Percentiles rank a stretch among this genome's conserved stretches.
Evolutionary conservation across 2,329 filamentous ascomycete genomes (phyloP).

Genomic region (Hypocrella siamensis): DNA sequence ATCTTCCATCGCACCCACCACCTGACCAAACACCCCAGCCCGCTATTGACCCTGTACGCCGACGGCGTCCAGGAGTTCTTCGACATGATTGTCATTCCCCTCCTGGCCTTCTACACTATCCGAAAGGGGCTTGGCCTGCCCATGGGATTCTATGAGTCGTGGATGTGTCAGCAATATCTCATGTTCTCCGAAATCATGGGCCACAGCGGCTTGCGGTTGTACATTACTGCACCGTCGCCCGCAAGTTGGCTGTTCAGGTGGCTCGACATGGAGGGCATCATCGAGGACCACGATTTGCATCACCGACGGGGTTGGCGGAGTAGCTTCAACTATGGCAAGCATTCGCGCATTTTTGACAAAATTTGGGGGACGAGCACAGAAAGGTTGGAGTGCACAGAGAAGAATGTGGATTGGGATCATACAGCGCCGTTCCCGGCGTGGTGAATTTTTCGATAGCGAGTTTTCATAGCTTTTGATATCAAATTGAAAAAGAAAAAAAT

Average conservation of each 20-base stretch:
- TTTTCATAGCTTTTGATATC: too few species aligned
- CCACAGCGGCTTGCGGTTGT: slow-evolving; percentile 22
- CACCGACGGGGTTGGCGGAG: slow-evolving; percentile 21
- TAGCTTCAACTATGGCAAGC: slow-evolving; percentile 22
- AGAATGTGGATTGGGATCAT: slow-evolving; percentile 10
- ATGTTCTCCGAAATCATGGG: slow-evolving; percentile 22
- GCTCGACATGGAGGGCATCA: slow-evolving; percentile 18
- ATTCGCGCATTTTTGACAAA: slow-evolving; percentile 19
- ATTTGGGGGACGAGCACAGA: slow-evolving; percentile 18
- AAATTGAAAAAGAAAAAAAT: too few species aligned
- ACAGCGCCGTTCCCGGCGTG: too few species aligned
- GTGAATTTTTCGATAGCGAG: too few species aligned
- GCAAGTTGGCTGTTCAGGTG: slow-evolving; percentile 17
- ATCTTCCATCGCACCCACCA: slow-evolving; percentile 25
- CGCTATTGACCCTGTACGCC: slow-evolving; percentile 20
- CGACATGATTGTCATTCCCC: slow-evolving; percentile 23
- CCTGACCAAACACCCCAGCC: slow-evolving; percentile 13
- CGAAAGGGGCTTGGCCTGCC: slow-evolving; percentile 19
- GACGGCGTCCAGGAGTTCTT: slow-evolving; percentile 25
- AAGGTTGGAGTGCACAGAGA: slow-evolving; percentile 16
- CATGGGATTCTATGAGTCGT: slow-evolving; percentile 31
- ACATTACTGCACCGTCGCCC: slow-evolving; percentile 16
- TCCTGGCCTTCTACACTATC: slow-evolving; percentile 20
- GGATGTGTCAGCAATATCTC: slow-evolving; percentile 27
- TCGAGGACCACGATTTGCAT: slow-evolving; percentile 27